A percentile compares a stretch with the other conserved stretches of the same genome.
Evolutionary conservation across 2,329 filamentous ascomycete species (phyloP).

Genomic region (Botrytis aclada): DNA sequence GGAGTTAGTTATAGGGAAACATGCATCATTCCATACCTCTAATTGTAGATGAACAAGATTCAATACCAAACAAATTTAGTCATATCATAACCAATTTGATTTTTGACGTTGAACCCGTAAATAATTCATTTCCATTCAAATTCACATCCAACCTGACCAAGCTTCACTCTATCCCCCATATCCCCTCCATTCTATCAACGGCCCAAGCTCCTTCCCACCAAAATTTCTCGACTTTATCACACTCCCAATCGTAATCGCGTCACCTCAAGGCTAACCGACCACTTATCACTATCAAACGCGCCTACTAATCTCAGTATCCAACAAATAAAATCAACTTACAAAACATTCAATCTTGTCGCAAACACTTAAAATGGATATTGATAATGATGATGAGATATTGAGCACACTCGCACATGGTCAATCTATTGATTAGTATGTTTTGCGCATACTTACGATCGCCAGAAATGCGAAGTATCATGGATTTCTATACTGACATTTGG

Average conservation of each 20-base stretch:
- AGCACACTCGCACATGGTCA: constrained; percentile 49
- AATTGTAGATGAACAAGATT: neutral
- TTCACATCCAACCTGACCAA: neutral
- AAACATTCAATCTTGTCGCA: constrained; percentile 30
- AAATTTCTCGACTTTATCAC: neutral
- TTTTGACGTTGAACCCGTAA: neutral
- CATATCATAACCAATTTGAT: neutral
- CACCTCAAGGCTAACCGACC: neutral
- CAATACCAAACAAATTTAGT: neutral
- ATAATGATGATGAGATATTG: constrained; percentile 45
- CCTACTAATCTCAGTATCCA: neutral
- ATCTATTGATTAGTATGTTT: constrained; percentile 54
- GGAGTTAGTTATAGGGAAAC: neutral
- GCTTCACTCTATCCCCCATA: neutral
- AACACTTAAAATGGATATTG: constrained; percentile 51
- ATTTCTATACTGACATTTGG: constrained; percentile 15
- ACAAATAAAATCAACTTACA: constrained; percentile 1
- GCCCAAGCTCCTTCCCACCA: constrained; percentile 6
- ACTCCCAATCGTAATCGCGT: neutral
- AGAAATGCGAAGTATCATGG: neutral
- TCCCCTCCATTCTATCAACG: neutral
- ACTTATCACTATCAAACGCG: constrained; percentile 10
- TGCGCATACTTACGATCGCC: neutral
- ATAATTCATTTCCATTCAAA: neutral
- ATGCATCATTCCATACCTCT: neutral